Evolutionary conservation across 352 stramenopile genomes (phyloP).

Genomic region (Pelagophyceae sp.): DNA sequence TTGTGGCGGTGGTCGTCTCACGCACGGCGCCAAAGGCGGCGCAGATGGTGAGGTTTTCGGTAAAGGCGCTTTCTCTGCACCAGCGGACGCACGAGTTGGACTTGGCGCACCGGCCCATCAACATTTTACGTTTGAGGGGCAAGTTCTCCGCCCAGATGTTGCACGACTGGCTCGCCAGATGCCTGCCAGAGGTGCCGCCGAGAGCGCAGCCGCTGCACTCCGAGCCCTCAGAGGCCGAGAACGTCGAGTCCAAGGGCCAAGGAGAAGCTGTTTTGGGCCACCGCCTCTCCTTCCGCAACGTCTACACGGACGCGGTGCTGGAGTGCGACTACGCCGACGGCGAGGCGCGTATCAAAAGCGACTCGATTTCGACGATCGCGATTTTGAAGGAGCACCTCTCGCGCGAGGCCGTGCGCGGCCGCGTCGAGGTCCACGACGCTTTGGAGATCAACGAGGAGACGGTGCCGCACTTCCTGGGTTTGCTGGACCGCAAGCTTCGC

Average conservation of each 20-base stretch:
- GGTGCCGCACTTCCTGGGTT: conserved; percentile 57
- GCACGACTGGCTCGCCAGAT: conserved; percentile 67
- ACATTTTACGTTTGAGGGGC: conserved; percentile 15
- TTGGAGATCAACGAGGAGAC: conserved; percentile 68
- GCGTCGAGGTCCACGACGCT: conserved; percentile 42
- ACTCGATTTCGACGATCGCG: conserved; percentile 63
- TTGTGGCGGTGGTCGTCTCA: conserved; percentile 41
- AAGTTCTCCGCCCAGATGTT: conserved; percentile 64
- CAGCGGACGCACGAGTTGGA: conserved; percentile 45
- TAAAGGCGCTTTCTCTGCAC: conserved; percentile 70
- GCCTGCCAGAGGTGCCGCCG: conserved; percentile 62
- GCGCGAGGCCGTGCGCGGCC: conserved; percentile 59
- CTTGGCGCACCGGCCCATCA: not conserved
- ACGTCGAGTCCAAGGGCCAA: too few relatives aligned
- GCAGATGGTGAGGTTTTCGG: conserved; percentile 59
- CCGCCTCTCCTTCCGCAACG: conserved; percentile 25
- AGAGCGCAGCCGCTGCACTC: conserved; percentile 42
- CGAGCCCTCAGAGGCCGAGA: not conserved
- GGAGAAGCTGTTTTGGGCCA: too few relatives aligned
- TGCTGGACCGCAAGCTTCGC: conserved; percentile 58
- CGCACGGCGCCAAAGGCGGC: conserved; percentile 49
- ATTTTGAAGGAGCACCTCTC: conserved; percentile 73
- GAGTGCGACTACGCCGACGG: conserved; percentile 42
- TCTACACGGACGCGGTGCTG: conserved; percentile 22
- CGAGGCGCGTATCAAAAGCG: conserved; percentile 58